Base-by-base conservation (phyloP, 495 filamentous ascomycete species). In the Penicillium antarcticum region DNA sequence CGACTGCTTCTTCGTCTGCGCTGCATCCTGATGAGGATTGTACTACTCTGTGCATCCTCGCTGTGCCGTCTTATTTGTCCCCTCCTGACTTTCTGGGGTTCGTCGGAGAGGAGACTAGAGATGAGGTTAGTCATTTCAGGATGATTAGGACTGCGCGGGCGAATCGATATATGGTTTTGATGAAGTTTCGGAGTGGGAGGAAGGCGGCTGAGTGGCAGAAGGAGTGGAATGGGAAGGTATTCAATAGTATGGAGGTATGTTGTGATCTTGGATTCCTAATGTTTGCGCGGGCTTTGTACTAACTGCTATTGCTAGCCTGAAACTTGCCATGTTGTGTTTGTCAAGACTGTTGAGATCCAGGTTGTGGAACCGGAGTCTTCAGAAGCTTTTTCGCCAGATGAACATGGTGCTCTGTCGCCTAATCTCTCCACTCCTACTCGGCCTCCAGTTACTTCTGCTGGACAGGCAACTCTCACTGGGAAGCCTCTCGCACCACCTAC, bases 111-210 rank as follows among this genome's bases (percentile, higher is more conserved):
- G 84, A 85, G 62, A 96, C 91, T 57, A 81, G 88, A 66, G 86
- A 89, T 52, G 78, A 89, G 47, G 89, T 97, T 52, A 95, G 88
- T 58, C 95, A 98, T 73, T 95, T 96, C 61, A 79, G 94, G 35
- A 95, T 98, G 87, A 87, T 98, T 42, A 83, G 89, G 75, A 97
- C 94, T 4, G 86, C 86, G 42, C 76, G 87, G 45, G 82, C 87
- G 60, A 97, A 92, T 67, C 82, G 92, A 62, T 98, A 97, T 72
- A 88, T 98, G 83, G 94, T 96, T 40, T 76, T 98, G 50, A 92
- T 98, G 87, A 97, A 96, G 72, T 97, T 97, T 66, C 75, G 90
- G 41, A 85, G 85, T 57, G 78, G 80, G 37, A 80, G 77, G 60
- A 82, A 81, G 53, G 94, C 94, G 9, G 84, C 73, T 56, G 75